Conservation (phyloP, 306 rosid genomes). For the Begonia peltatifolia region DNA sequence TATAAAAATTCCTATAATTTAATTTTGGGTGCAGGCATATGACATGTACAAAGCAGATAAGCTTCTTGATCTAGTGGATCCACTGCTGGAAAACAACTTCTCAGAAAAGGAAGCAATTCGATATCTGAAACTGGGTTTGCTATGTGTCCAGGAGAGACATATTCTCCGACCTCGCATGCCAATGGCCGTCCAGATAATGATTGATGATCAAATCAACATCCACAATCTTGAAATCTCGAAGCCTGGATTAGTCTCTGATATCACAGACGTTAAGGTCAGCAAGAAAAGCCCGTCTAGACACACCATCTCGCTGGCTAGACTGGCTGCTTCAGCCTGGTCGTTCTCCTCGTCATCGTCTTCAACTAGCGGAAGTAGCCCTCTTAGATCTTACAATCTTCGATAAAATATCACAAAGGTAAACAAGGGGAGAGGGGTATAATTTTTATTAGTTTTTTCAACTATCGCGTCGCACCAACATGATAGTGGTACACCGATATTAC, state of each 20-base stretch:
- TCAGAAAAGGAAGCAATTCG: constrained; percentile 16
- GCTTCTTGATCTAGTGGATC: constrained; percentile 15
- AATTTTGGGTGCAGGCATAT: constrained; percentile 17
- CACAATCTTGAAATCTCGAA: constrained; percentile 2
- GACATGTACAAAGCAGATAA: constrained; percentile 14
- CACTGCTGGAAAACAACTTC: constrained; percentile 1
- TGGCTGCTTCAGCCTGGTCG: background rate
- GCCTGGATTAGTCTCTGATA: constrained; percentile 11
- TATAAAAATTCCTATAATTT: no score
- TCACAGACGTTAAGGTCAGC: constrained; percentile 14
- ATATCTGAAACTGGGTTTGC: constrained; percentile 14
- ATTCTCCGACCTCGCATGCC: constrained; percentile 18
- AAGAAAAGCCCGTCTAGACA: background rate
- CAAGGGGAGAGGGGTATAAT: no score
- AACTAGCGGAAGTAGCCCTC: background rate
- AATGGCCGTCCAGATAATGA: constrained; percentile 13
- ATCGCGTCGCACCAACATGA: no score
- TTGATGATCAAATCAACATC: constrained; percentile 5
- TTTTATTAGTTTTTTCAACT: no score
- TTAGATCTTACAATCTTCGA: background rate
- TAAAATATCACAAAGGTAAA: background rate
- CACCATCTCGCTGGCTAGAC: background rate
- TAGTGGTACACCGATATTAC: no score
- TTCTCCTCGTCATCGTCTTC: background rate
- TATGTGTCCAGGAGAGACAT: constrained; percentile 20